These are phyloP conservation scores for Tulasnella sp. DNA, from an alignment of 768 basidiomycete genomes.

Conservation along the genomic window DNA sequence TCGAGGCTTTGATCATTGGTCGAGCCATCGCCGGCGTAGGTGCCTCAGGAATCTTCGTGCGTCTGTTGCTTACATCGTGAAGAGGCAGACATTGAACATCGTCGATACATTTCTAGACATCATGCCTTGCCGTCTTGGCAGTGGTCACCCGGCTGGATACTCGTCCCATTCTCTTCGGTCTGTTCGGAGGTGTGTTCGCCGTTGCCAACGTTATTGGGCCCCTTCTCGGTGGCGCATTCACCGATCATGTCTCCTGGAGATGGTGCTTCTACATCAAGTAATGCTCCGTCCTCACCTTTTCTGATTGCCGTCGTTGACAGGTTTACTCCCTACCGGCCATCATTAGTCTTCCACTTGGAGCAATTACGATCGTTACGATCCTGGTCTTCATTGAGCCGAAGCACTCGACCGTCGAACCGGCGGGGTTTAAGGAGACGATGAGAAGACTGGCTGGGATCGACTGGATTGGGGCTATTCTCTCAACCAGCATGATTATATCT, in stretches of 20 bases:
- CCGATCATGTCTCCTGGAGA: slow-evolving; percentile 47
- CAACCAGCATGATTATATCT: slow-evolving; percentile 45
- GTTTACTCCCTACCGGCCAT: neutral
- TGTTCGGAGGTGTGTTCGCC: slow-evolving; percentile 46
- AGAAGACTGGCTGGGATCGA: slow-evolving; percentile 42
- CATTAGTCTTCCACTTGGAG: slow-evolving; percentile 43
- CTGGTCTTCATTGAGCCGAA: slow-evolving; percentile 43
- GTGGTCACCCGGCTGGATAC: slow-evolving; percentile 41
- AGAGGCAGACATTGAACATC: neutral
- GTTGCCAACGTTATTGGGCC: slow-evolving; percentile 37
- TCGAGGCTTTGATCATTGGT: slow-evolving; percentile 48
- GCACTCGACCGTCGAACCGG: slow-evolving; percentile 38
- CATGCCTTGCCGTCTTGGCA: slow-evolving; percentile 39
- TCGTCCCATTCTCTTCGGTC: slow-evolving; percentile 46
- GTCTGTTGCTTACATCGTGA: slow-evolving; percentile 35
- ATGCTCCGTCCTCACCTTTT: neutral
- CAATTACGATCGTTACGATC: slow-evolving; percentile 44
- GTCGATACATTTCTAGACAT: slow-evolving; percentile 18
- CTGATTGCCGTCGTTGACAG: neutral
- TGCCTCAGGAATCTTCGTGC: slow-evolving; percentile 47
- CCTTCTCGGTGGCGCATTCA: slow-evolving; percentile 46
- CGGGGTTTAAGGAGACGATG: slow-evolving; percentile 34
- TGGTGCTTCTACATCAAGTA: slow-evolving; percentile 44
- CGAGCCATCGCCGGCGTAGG: slow-evolving; percentile 54
- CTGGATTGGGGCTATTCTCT: slow-evolving; percentile 47